Conservation (phyloP, 2,329 filamentous ascomycete genomes). For the Phaeosphaeriaceae sp. region DNA sequence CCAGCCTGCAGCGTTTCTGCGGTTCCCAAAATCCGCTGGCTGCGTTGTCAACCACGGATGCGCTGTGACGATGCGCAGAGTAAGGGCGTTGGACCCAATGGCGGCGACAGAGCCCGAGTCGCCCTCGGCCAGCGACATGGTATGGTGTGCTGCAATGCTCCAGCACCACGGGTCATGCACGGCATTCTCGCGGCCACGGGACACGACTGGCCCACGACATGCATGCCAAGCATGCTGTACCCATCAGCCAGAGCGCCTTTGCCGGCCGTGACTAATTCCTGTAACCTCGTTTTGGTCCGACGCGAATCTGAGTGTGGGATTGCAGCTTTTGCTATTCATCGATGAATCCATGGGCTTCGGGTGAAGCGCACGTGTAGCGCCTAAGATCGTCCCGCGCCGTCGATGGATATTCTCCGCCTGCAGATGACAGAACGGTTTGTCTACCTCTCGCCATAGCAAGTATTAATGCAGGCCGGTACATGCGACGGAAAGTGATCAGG, state of each 20-base stretch:
- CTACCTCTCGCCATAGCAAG: too few relatives aligned
- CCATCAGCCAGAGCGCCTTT: neutral
- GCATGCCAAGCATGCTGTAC: slow-evolving; percentile 3
- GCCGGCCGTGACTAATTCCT: neutral
- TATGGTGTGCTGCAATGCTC: neutral
- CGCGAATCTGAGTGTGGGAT: neutral
- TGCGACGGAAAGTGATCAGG: too few relatives aligned
- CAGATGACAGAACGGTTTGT: too few relatives aligned
- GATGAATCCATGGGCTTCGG: too few relatives aligned
- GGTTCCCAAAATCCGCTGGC: neutral
- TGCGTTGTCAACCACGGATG: slow-evolving; percentile 21
- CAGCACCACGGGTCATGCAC: slow-evolving; percentile 4
- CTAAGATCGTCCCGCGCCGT: too few relatives aligned
- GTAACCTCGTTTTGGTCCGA: too few relatives aligned
- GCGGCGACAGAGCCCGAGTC: slow-evolving; percentile 7
- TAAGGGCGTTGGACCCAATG: slow-evolving; percentile 10
- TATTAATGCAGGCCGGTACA: too few relatives aligned
- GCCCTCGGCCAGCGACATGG: slow-evolving; percentile 7
- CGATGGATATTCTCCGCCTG: too few relatives aligned
- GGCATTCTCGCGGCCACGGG: slow-evolving; percentile 2
- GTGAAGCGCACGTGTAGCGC: too few relatives aligned
- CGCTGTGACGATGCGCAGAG: slow-evolving; percentile 8
- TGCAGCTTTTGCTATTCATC: neutral
- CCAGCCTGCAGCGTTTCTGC: too few relatives aligned
- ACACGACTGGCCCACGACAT: slow-evolving; percentile 6